Percentiles rank a stretch among this genome's conserved stretches.
phyloP scores from a whole-genome alignment of 345 rosid species.

The Physaria fendleri region DNA sequence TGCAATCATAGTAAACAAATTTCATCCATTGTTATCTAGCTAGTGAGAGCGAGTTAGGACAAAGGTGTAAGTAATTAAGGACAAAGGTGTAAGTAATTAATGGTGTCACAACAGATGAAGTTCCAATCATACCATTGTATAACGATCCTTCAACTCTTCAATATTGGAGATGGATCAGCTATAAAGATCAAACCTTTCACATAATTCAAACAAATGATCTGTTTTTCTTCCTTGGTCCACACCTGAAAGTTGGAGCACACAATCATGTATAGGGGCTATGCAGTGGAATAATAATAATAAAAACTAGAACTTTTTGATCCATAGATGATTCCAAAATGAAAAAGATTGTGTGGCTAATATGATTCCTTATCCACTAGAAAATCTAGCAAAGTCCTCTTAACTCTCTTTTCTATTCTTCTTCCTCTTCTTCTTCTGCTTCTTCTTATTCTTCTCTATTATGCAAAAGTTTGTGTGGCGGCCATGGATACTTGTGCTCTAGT shows the following conservation, averaged over 20 bases:
- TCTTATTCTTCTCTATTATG: not conserved
- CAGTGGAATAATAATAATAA: too few species aligned
- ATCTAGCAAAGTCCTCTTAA: not conserved
- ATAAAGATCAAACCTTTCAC: slow-evolving; percentile 82
- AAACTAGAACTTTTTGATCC: too few species aligned
- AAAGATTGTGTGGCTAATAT: slow-evolving; percentile 20
- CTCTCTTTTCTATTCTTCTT: not conserved
- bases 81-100: not conserved
- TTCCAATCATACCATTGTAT: slow-evolving; percentile 60
- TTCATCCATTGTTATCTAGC: not conserved
- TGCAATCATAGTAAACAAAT: not conserved
- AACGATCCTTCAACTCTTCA: slow-evolving; percentile 94
- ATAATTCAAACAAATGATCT: slow-evolving; percentile 78
- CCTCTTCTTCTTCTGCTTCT: too few species aligned
- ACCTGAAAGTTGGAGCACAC: slow-evolving; percentile 32
- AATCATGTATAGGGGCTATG: not conserved
- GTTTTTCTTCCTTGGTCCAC: slow-evolving; percentile 97
- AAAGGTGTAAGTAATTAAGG: not conserved
- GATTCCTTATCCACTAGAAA: slow-evolving; percentile 19
- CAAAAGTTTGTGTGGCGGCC: not conserved
- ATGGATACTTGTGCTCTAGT: slow-evolving; percentile 46
- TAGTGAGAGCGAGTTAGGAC: not conserved
- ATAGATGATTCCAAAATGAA: too few species aligned
- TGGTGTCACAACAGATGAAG: not conserved
- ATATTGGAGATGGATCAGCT: slow-evolving; percentile 73